Conservation (phyloP, 768 basidiomycete genomes). For the Suillus occidentalis region DNA sequence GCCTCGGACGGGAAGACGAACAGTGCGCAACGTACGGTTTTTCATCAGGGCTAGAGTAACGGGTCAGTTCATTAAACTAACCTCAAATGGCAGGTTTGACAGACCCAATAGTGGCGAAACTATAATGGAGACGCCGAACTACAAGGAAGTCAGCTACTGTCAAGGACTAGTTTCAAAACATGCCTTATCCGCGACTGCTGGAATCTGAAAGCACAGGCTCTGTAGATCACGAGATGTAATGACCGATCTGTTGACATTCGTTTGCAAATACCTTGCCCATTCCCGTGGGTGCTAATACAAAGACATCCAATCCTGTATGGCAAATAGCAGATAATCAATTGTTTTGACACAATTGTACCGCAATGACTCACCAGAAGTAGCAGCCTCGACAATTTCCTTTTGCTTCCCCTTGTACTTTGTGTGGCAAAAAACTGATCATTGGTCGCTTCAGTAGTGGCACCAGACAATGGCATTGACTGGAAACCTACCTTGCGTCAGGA, state of each 20-base stretch:
- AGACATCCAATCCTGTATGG: slow-evolving; percentile 61
- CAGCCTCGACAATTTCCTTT: slow-evolving; percentile 71
- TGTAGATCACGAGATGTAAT: slow-evolving; percentile 24
- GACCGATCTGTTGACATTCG: not conserved
- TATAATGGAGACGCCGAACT: slow-evolving; percentile 73
- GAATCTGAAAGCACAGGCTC: slow-evolving; percentile 87
- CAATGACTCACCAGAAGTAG: slow-evolving; percentile 50
- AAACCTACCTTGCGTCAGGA: slow-evolving; percentile 26
- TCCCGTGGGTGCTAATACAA: slow-evolving; percentile 83
- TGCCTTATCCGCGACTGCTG: slow-evolving; percentile 67
- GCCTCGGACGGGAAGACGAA: not conserved
- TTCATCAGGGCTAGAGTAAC: slow-evolving; percentile 67
- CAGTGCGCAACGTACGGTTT: slow-evolving; percentile 54
- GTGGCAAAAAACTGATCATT: slow-evolving; percentile 65
- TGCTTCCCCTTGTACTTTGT: slow-evolving; percentile 73
- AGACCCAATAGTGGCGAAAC: slow-evolving; percentile 76
- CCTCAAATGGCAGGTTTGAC: slow-evolving; percentile 14
- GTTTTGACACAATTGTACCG: not conserved
- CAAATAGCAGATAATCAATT: not conserved
- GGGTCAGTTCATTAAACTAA: not conserved
- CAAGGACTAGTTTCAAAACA: not conserved
- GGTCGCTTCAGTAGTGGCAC: not conserved
- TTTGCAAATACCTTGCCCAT: slow-evolving; percentile 71
- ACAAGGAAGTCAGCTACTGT: not conserved
- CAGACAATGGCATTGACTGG: not conserved